Percentiles rank a stretch among this genome's conserved stretches.
Conservation (phyloP, 2,329 filamentous ascomycete species). For the Tolypocladium pustulatum region DNA sequence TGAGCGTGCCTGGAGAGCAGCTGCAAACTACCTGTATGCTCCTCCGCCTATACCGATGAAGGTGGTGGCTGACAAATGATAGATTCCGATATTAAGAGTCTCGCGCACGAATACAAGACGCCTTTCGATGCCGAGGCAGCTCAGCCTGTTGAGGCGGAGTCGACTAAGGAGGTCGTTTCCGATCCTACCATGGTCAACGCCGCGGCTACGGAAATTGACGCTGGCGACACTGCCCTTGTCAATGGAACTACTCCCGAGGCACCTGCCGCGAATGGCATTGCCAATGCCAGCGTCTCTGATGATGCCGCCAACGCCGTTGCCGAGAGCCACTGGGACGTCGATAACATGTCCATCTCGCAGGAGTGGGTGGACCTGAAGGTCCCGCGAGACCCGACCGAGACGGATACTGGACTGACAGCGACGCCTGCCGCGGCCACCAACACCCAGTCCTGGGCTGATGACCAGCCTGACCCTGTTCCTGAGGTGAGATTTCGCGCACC, state of each 20-base stretch:
- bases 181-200: slow-evolving; percentile 61
- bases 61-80: slow-evolving; percentile 8
- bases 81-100: slow-evolving; percentile 31
- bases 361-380: slow-evolving; percentile 66
- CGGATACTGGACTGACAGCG: slow-evolving; percentile 53
- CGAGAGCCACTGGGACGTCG: slow-evolving; percentile 54
- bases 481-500: slow-evolving; percentile 25
- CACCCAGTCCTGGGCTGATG: slow-evolving; percentile 72
- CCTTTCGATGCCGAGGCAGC: slow-evolving; percentile 21
- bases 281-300: slow-evolving; percentile 41
- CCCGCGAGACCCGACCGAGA: slow-evolving; percentile 62
- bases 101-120: slow-evolving; percentile 41
- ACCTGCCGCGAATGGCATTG: slow-evolving; percentile 25
- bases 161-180: slow-evolving; percentile 27
- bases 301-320: slow-evolving; percentile 49
- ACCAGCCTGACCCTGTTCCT: slow-evolving; percentile 47
- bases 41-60: neutral
- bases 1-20: slow-evolving; percentile 52
- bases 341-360: slow-evolving; percentile 36
- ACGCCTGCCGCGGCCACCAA: slow-evolving; percentile 46
- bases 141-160: slow-evolving; percentile 20
- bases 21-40: slow-evolving; percentile 62
- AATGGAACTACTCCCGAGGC: slow-evolving; percentile 32
- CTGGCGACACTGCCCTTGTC: slow-evolving; percentile 26
- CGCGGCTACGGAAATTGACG: slow-evolving; percentile 56